These are phyloP conservation scores for Silene uniflora DNA, from an alignment of 148 eudicot species.

Conservation along the genomic window DNA sequence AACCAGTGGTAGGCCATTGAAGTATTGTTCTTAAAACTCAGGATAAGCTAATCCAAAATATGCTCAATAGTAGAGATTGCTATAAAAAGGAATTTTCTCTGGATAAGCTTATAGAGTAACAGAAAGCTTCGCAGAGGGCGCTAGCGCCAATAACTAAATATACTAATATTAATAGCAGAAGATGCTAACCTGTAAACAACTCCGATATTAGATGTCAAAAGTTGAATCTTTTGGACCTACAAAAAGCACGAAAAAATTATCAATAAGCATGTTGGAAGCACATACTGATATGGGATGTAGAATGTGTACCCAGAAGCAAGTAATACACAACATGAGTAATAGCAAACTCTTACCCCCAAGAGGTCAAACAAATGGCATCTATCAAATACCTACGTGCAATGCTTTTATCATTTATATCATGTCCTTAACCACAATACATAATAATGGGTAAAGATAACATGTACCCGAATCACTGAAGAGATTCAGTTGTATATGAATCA, in stretches of 20 bases:
- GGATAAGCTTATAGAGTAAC: not conserved
- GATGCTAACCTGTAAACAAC: constrained; percentile 82
- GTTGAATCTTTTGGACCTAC: constrained; percentile 95
- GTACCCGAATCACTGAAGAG: too few relatives aligned
- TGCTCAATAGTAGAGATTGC: constrained; percentile 1
- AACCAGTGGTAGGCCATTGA: not conserved
- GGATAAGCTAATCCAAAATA: not conserved
- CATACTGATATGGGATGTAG: not conserved
- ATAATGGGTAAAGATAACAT: too few relatives aligned
- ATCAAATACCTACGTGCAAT: not conserved
- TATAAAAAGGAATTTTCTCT: not conserved
- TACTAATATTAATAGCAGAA: not conserved
- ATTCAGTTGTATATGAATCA: too few relatives aligned
- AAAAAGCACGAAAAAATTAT: constrained; percentile 15
- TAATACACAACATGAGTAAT: not conserved
- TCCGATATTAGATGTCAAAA: constrained; percentile 94
- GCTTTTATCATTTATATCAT: not conserved
- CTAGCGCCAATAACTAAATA: not conserved
- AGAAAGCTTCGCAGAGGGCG: not conserved
- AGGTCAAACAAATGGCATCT: not conserved
- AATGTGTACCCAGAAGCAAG: constrained; percentile 2
- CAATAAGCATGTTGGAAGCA: not conserved
- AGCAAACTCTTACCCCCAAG: not conserved
- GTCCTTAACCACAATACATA: too few relatives aligned
- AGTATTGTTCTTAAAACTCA: not conserved